Percentiles rank a stretch among this genome's conserved stretches.
Evolutionary conservation across 202 grass and related monocot genomes (phyloP).

Genomic region (Setaria viridis): DNA sequence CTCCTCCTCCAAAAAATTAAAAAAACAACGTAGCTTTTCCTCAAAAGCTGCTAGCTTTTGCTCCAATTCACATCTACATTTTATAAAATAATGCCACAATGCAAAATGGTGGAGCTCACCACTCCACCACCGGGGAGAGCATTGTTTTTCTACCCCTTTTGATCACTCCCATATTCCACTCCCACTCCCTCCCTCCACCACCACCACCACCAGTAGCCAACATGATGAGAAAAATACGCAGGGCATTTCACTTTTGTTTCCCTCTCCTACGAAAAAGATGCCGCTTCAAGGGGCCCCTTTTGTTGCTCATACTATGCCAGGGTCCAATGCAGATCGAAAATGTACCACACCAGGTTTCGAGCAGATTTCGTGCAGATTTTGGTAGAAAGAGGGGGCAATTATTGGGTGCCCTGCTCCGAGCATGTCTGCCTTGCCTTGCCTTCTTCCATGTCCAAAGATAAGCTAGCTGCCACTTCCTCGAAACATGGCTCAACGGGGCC

Average conservation of each 20-base stretch:
- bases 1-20: background rate
- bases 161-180: constrained; percentile 58
- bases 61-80: constrained; percentile 46
- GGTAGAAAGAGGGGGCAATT: constrained; percentile 36
- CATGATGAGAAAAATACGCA: constrained; percentile 33
- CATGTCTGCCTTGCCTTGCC: background rate
- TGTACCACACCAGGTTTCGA: constrained; percentile 22
- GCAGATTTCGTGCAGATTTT: constrained; percentile 51
- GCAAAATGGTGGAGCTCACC: constrained; percentile 73
- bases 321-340: constrained; percentile 38
- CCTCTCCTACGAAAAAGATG: constrained; percentile 41
- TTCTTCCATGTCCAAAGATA: constrained; percentile 25
- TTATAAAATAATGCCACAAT: constrained; percentile 38
- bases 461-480: constrained; percentile 34
- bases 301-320: constrained; percentile 30
- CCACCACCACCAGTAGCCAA: constrained; percentile 12
- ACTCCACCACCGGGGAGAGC: constrained; percentile 44
- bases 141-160: constrained; percentile 48
- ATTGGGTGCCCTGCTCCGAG: constrained; percentile 46
- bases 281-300: constrained; percentile 29
- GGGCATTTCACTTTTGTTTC: constrained; percentile 39
- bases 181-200: constrained; percentile 43
- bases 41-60: constrained; percentile 52
- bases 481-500: constrained; percentile 31
- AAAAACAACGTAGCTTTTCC: constrained; percentile 3